Evolutionary conservation across 768 basidiomycete genomes (phyloP), one percentile per base, ranked within the genome.

Genomic region (Amanita pseudoporphyria): DNA sequence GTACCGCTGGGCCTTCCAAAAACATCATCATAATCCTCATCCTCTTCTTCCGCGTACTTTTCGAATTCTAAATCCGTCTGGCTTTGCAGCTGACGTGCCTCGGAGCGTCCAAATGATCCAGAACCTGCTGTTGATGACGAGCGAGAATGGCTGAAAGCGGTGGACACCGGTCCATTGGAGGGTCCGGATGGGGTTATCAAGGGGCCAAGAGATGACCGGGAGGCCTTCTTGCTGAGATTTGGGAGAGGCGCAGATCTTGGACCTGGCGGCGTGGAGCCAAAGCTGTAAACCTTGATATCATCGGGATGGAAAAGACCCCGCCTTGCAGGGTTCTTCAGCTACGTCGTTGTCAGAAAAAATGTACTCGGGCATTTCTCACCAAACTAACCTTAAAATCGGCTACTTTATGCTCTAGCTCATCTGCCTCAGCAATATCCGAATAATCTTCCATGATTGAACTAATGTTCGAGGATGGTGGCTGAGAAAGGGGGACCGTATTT

Each of bases 1-100:
- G 75, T 71, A 21, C 79, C 78, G 53, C 77, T 84, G 16, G 71
- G 73, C 64, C 87, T 89, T 52, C 79, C 91, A 64, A 98, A 95
- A 9, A 97, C 82, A 62, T 96, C 95, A 41, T 95, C 91, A 58
- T 96, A 98, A 61, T 97, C 91, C 59, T 97, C 87, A 22, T 96
- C 89, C 42, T 76, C 77, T 7, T 80, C 81, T 65, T 95, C 92
- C 5, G 87, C 71, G 63, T 95, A 96, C 62, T 91, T 92, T 18
- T 77, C 78, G 54, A 95, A 83, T 62, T 84, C 87, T 43, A 43
- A 14, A 16, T 50, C 49, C 49, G 71, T 70, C 51, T 79, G 74
- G 52, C 72, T 78, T 45, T 72, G 64, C 31, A 75, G 54, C 52
- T 77, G 68, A 52, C 70, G 70, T 2, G 82, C 79, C 54, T 87